Conservation (phyloP, 257 asterid species). For the Cordia subcordata region DNA sequence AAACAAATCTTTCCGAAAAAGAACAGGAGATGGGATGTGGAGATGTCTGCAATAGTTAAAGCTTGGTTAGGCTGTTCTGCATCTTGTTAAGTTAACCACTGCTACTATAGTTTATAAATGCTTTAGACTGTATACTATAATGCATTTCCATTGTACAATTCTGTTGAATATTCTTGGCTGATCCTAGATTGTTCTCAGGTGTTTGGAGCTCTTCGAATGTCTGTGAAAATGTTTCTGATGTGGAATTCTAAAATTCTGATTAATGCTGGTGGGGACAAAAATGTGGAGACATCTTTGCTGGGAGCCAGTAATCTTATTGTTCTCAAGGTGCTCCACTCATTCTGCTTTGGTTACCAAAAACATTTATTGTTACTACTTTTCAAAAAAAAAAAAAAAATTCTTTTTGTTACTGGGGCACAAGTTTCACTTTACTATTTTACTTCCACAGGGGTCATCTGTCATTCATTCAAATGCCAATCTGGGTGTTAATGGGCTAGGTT, state of each 20-base stretch:
- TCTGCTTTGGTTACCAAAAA: slow-evolving; percentile 1
- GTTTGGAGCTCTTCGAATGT: slow-evolving; percentile 98
- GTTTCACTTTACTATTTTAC: slow-evolving; percentile 6
- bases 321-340: slow-evolving; percentile 59
- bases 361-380: slow-evolving; percentile 9
- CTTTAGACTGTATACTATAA: neutral
- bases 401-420: slow-evolving; percentile 12
- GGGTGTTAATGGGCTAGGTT: slow-evolving; percentile 98
- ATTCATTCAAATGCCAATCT: slow-evolving; percentile 95
- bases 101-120: too few relatives aligned
- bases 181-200: slow-evolving; percentile 41
- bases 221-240: slow-evolving; percentile 96
- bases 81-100: too few relatives aligned
- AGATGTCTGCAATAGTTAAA: neutral
- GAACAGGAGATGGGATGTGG: neutral
- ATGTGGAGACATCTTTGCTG: slow-evolving; percentile 88
- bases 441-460: slow-evolving; percentile 69
- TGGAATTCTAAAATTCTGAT: slow-evolving; percentile 88
- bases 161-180: neutral
- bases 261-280: slow-evolving; percentile 98
- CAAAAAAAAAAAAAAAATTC: slow-evolving; percentile 9
- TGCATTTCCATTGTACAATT: neutral
- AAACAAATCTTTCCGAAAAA: too few relatives aligned
- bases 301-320: slow-evolving; percentile 99
- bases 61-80: neutral